Base-by-base conservation (phyloP, 805 yeast genomes). In the Jamesozyma hellenica region DNA sequence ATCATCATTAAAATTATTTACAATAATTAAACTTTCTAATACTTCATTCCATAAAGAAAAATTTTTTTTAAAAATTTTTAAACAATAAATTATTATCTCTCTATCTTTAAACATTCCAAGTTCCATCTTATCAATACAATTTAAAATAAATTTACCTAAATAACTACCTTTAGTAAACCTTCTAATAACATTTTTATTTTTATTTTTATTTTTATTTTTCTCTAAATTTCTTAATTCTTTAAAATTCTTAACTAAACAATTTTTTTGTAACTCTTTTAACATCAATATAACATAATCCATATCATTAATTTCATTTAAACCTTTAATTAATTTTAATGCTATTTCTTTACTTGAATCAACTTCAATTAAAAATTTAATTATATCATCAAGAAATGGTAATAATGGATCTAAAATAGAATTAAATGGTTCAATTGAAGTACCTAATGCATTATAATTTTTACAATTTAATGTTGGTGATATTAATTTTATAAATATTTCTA, bases 381-480 rank as follows among this genome's bases (percentile, higher is more conserved):
- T 18, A 19, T 27, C 32, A 13, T 36, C 35, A 23, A 51, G 19
- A 3, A 42, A 17, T 4, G 59, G 60, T 4, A 49, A 26, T 1
- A 53, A 11, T 14, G 59, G 59, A 16, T 45, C 42, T n/a, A 36
- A 31, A 9, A 44, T 32, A 17, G 35, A 33, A 23, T 36, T 27
- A 28, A 35, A 31, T 7, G 16, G 14, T 3, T 30, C 11, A 16
- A 46, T 41, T 12, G 38, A 40, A 27, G 50, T 45, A 12, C 52
- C 28, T 7, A 50, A 35, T 8, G 54, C 55, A 35, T 51, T 47
- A 25, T 42, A 42, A 18, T 41, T 47, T 14, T 28, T n/a, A 14
- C 47, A 32, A 8, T 48, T 44, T 9, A 51, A 30, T 3, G 56
- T 51, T 8, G 56, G 48, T 12, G 50, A 33, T 10, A 54, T 49